A percentile compares a stretch with the other conserved stretches of the same genome.
These are phyloP conservation scores for Monilinia fructicola DNA, from an alignment of 2,329 filamentous ascomycete species.

Conservation along the genomic window DNA sequence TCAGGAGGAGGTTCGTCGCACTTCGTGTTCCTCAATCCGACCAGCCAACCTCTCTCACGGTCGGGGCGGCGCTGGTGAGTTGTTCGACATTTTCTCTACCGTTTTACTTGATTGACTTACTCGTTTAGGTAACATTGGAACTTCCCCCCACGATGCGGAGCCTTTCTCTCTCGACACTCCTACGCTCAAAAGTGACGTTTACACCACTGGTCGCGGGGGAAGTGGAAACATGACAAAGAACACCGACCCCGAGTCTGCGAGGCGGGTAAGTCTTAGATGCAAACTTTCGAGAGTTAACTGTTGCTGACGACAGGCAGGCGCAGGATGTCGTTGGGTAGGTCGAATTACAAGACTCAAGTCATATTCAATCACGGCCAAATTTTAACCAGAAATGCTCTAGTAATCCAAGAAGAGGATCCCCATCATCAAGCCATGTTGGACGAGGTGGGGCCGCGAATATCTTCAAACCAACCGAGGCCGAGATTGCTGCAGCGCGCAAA, in stretches of 20 bases:
- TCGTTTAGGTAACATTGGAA: slow-evolving; percentile 61
- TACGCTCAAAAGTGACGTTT: slow-evolving; percentile 76
- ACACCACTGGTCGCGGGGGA: slow-evolving; percentile 84
- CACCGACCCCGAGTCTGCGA: slow-evolving; percentile 70
- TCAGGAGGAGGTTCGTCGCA: slow-evolving; percentile 29
- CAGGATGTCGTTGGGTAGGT: slow-evolving; percentile 78
- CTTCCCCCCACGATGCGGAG: slow-evolving; percentile 49
- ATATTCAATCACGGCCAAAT: neutral
- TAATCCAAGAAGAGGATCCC: slow-evolving; percentile 52
- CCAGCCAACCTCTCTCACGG: slow-evolving; percentile 56
- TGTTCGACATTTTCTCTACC: neutral
- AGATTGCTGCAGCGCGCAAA: slow-evolving; percentile 38
- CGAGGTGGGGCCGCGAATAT: slow-evolving; percentile 76
- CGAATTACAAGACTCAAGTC: neutral
- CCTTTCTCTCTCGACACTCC: slow-evolving; percentile 75
- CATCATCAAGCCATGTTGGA: slow-evolving; percentile 64
- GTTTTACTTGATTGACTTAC: slow-evolving; percentile 20
- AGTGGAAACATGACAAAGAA: slow-evolving; percentile 82
- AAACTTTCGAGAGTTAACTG: neutral
- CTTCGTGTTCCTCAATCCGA: slow-evolving; percentile 30
- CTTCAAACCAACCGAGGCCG: slow-evolving; percentile 48
- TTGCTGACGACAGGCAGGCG: slow-evolving; percentile 42
- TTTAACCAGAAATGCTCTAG: slow-evolving; percentile 22
- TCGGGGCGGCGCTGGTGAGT: slow-evolving; percentile 69
- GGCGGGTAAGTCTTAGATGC: slow-evolving; percentile 46